Conservation (phyloP, 257 asterid species). For the Rhazya stricta region DNA sequence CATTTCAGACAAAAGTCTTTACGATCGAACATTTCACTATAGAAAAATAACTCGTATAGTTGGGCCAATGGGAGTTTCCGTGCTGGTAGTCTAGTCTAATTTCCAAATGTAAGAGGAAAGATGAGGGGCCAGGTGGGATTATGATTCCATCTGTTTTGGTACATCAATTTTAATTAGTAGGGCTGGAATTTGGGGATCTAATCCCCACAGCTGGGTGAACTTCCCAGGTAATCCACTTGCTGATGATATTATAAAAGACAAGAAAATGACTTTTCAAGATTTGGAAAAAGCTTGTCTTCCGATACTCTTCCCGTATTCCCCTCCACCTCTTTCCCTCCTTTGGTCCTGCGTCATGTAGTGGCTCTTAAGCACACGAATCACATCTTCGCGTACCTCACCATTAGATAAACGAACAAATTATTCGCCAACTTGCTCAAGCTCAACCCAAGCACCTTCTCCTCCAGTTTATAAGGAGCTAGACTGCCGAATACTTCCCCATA, state of each 20-base stretch:
- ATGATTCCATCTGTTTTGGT: slow-evolving; percentile 24
- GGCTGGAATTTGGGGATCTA: slow-evolving; percentile 50
- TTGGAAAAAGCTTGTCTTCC: slow-evolving; percentile 17
- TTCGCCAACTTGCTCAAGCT: slow-evolving; percentile 40
- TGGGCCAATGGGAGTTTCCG: background rate
- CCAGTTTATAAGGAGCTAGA: slow-evolving; percentile 38
- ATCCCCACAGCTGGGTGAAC: slow-evolving; percentile 52
- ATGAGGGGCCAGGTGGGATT: slow-evolving; percentile 5
- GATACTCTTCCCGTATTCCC: slow-evolving; percentile 16
- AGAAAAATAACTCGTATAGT: too few species aligned
- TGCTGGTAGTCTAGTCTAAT: background rate
- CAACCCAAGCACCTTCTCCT: slow-evolving; percentile 22
- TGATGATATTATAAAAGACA: slow-evolving; percentile 30
- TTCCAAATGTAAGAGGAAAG: background rate
- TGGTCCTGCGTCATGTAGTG: slow-evolving; percentile 17
- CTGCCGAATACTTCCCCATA: slow-evolving; percentile 24
- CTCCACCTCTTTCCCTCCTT: slow-evolving; percentile 14
- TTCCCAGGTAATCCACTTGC: slow-evolving; percentile 43
- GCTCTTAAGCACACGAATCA: slow-evolving; percentile 30
- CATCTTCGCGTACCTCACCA: slow-evolving; percentile 17
- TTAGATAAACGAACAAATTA: slow-evolving; percentile 6
- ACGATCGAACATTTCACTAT: background rate
- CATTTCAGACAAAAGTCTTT: too few species aligned
- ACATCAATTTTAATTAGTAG: slow-evolving; percentile 37
- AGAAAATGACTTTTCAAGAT: slow-evolving; percentile 45